Conservation (phyloP, 2,329 filamentous ascomycete genomes). For the Triangularia verruculosa region DNA sequence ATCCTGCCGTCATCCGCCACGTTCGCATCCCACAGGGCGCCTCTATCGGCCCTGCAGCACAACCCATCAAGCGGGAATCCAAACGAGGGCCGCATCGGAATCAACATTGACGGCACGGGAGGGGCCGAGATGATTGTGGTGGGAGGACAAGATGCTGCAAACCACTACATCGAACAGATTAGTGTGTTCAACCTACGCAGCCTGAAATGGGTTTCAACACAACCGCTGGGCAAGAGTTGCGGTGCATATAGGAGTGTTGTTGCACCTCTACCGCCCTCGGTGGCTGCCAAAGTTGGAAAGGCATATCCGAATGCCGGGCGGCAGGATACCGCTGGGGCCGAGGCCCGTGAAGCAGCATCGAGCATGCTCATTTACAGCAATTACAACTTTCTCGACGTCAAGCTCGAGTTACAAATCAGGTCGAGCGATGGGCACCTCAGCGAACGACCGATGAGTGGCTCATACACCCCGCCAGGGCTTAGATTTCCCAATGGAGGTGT, state of each 20-base stretch:
- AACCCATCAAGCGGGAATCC: constrained; percentile 80
- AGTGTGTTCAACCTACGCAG: constrained; percentile 96
- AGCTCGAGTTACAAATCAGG: constrained; percentile 87
- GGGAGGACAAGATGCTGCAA: constrained; percentile 93
- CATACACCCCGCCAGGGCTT: constrained; percentile 84
- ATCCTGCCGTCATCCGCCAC: constrained; percentile 84
- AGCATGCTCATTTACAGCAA: constrained; percentile 98
- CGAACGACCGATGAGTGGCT: constrained; percentile 85
- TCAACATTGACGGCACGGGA: constrained; percentile 84
- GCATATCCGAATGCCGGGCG: constrained; percentile 42
- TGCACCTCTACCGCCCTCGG: constrained; percentile 69
- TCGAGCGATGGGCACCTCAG: constrained; percentile 77
- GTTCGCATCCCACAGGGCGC: constrained; percentile 80
- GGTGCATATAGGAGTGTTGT: constrained; percentile 96
- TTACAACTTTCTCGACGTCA: constrained; percentile 97
- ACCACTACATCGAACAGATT: constrained; percentile 98
- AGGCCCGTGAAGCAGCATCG: constrained; percentile 56
- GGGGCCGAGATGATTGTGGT: constrained; percentile 97
- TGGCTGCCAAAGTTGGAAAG: constrained; percentile 65
- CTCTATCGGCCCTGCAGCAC: constrained; percentile 82
- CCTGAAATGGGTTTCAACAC: constrained; percentile 91
- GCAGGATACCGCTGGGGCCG: constrained; percentile 47
- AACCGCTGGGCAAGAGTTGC: constrained; percentile 83
- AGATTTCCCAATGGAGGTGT: constrained; percentile 95
- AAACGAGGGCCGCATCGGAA: constrained; percentile 83